Percentiles rank a stretch among this genome's conserved stretches.
phyloP scores from a whole-genome alignment of 2,329 filamentous ascomycete genomes.

The Trichothecium roseum region DNA sequence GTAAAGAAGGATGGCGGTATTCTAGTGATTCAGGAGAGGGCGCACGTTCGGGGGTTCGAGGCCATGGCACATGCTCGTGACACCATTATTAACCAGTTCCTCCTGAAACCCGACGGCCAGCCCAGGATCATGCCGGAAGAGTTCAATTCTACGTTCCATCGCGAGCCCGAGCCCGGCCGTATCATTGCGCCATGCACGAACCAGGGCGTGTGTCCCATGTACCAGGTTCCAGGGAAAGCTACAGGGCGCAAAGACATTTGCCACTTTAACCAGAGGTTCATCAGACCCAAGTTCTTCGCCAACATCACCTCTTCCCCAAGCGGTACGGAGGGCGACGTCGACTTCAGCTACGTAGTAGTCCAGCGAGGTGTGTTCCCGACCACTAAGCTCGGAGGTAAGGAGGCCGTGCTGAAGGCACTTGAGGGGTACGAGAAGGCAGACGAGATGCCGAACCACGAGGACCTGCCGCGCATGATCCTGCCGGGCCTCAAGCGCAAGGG shows the following conservation, averaged over 20 bases:
- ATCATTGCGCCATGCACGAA: slow-evolving; percentile 77
- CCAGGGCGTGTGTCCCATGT: slow-evolving; percentile 84
- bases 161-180: slow-evolving; percentile 47
- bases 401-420: slow-evolving; percentile 58
- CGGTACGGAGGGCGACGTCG: slow-evolving; percentile 79
- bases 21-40: slow-evolving; percentile 82
- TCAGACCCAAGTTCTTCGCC: slow-evolving; percentile 74
- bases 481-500: slow-evolving; percentile 78
- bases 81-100: slow-evolving; percentile 65
- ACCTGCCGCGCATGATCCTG: slow-evolving; percentile 68
- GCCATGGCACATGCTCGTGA: slow-evolving; percentile 77
- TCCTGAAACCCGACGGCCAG: slow-evolving; percentile 39
- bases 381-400: slow-evolving; percentile 32
- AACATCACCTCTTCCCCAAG: slow-evolving; percentile 57
- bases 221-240: slow-evolving; percentile 57
- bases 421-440: slow-evolving; percentile 53
- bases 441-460: slow-evolving; percentile 43
- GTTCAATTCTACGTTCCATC: slow-evolving; percentile 25
- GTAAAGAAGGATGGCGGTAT: slow-evolving; percentile 78
- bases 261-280: slow-evolving; percentile 81
- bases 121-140: slow-evolving; percentile 21
- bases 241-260: slow-evolving; percentile 80
- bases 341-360: slow-evolving; percentile 83
- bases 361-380: slow-evolving; percentile 53
- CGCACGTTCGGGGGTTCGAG: slow-evolving; percentile 84